A percentile compares a stretch with the other conserved stretches of the same genome.
These are phyloP conservation scores for Coemansia sp. DNA, from an alignment of 192 early-diverging fungal genomes.

Conservation along the genomic window DNA sequence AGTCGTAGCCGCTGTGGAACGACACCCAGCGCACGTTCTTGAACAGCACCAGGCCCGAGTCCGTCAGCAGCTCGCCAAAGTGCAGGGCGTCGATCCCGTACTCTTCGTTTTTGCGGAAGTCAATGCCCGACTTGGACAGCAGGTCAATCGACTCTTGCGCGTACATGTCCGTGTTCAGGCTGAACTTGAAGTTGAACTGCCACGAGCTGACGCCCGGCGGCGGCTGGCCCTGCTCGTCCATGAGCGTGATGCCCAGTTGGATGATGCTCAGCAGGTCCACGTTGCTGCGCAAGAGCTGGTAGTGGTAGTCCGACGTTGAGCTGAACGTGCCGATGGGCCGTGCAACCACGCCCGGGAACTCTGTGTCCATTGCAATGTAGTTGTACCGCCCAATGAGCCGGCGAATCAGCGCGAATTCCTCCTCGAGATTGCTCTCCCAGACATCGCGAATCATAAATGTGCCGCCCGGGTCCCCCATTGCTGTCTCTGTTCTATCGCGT, in stretches of 20 bases:
- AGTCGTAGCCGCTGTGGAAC: slow-evolving; percentile 99
- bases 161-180: slow-evolving; percentile 95
- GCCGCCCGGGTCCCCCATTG: slow-evolving; percentile 1
- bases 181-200: slow-evolving; percentile 99
- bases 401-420: slow-evolving; percentile 85
- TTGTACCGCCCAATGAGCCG: slow-evolving; percentile 88
- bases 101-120: slow-evolving; percentile 95
- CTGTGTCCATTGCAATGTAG: slow-evolving; percentile 98
- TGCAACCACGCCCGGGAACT: slow-evolving; percentile 98
- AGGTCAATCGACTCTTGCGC: slow-evolving; percentile 99
- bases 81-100: slow-evolving; percentile 93
- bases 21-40: slow-evolving; percentile 97
- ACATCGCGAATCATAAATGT: slow-evolving; percentile 70
- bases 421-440: slow-evolving; percentile 95
- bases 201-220: slow-evolving; percentile 83
- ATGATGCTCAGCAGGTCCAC: slow-evolving; percentile 98
- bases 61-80: slow-evolving; percentile 97
- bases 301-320: slow-evolving; percentile 97
- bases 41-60: slow-evolving; percentile 92
- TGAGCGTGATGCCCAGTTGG: slow-evolving; percentile 95
- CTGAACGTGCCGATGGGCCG: slow-evolving; percentile 96
- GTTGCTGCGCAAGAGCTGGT: slow-evolving; percentile 96
- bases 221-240: slow-evolving; percentile 79
- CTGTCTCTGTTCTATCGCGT: too few relatives aligned
- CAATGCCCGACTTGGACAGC: slow-evolving; percentile 95